Percentiles rank a stretch among this genome's conserved stretches.
These are phyloP conservation scores for Tillandsia leiboldiana DNA, from an alignment of 176 grass and related monocot genomes.

Conservation along the genomic window DNA sequence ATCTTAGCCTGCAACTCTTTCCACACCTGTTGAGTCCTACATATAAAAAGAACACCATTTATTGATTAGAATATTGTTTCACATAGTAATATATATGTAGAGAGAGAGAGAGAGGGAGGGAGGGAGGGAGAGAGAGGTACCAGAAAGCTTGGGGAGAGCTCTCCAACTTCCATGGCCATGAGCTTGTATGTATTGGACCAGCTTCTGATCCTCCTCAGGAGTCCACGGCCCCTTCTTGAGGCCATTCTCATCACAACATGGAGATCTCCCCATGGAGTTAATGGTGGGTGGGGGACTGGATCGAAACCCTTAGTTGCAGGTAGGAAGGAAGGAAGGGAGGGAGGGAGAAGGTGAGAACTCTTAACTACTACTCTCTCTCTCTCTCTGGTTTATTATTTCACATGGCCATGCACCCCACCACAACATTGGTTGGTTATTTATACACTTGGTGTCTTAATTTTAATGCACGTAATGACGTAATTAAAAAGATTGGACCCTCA, in stretches of 20 bases:
- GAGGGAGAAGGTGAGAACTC: slow-evolving; percentile 35
- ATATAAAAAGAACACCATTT: too few relatives aligned
- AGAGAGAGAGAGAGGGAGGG: neutral
- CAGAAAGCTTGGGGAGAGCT: slow-evolving; percentile 81
- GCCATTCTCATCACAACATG: slow-evolving; percentile 74
- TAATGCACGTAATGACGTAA: too few relatives aligned
- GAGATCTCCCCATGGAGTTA: slow-evolving; percentile 75
- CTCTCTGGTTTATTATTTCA: too few relatives aligned
- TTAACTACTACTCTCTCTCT: neutral
- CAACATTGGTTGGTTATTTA: slow-evolving; percentile 26
- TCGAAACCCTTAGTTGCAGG: neutral
- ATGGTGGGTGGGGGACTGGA: slow-evolving; percentile 21
- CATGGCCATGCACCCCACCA: slow-evolving; percentile 21
- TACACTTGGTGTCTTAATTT: too few relatives aligned
- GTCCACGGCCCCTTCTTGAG: slow-evolving; percentile 96
- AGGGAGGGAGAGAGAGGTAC: slow-evolving; percentile 19
- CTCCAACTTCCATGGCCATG: slow-evolving; percentile 95
- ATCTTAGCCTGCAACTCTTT: slow-evolving; percentile 97
- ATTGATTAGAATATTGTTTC: neutral
- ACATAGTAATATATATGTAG: neutral
- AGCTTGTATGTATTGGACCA: slow-evolving; percentile 57
- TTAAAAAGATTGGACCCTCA: too few relatives aligned
- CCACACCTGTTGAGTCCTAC: slow-evolving; percentile 89
- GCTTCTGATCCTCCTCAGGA: slow-evolving; percentile 76
- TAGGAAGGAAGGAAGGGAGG: slow-evolving; percentile 5